Evolutionary conservation across 2,329 filamentous ascomycete species (phyloP).

Genomic region (Botrytis medusae): DNA sequence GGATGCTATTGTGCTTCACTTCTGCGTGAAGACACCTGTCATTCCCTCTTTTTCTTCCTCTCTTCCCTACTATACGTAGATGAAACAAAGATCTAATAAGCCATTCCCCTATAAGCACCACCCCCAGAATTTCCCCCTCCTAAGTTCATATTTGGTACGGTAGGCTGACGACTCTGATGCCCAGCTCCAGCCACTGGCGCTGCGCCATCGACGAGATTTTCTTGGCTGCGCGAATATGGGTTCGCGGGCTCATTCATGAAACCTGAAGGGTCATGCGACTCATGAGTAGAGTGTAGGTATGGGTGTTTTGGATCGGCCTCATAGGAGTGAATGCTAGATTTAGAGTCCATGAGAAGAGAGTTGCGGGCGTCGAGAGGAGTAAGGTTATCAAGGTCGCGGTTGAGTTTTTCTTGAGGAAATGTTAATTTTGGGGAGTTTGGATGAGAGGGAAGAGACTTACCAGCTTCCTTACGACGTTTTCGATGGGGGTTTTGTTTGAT

Average conservation of each 20-base stretch:
- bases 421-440: constrained; percentile 2
- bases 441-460: constrained; percentile 54
- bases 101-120: constrained; percentile 34
- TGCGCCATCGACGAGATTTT: constrained; percentile 16
- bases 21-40: not conserved
- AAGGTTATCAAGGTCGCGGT: constrained; percentile 75
- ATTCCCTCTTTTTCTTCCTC: not conserved
- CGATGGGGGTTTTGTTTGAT: constrained; percentile 88
- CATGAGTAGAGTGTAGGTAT: constrained; percentile 27
- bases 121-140: constrained; percentile 15
- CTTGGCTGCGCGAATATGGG: constrained; percentile 28
- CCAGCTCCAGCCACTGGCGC: constrained; percentile 8
- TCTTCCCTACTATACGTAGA: not conserved
- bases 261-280: not conserved
- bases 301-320: constrained; percentile 29
- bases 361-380: constrained; percentile 86
- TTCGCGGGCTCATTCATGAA: constrained; percentile 38
- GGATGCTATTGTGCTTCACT: constrained; percentile 3
- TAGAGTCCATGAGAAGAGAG: constrained; percentile 60
- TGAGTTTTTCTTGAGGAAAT: constrained; percentile 64
- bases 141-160: constrained; percentile 10
- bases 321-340: constrained; percentile 14
- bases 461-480: constrained; percentile 82
- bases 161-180: constrained; percentile 5
- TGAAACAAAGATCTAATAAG: constrained; percentile 30